Percentiles rank a stretch among this genome's conserved stretches.
These are phyloP conservation scores for Mycena rosella DNA, from an alignment of 768 basidiomycete species.

Conservation along the genomic window DNA sequence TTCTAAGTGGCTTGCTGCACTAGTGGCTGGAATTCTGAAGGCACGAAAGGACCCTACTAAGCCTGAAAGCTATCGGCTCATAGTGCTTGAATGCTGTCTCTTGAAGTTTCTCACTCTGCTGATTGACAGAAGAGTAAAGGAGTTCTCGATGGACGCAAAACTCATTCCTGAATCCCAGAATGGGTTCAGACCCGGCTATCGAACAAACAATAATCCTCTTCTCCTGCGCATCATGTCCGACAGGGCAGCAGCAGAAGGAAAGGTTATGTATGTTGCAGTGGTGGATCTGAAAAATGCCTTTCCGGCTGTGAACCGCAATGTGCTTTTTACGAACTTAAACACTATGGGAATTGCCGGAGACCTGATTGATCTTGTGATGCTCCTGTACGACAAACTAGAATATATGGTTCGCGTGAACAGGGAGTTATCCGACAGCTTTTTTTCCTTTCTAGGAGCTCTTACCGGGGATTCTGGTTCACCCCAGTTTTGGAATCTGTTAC, in stretches of 20 bases:
- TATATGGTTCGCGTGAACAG: constrained; percentile 8
- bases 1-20: not conserved
- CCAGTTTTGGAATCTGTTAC: constrained; percentile 42
- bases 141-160: constrained; percentile 29
- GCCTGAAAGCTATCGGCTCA: constrained; percentile 35
- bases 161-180: constrained; percentile 47
- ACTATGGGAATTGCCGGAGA: not conserved
- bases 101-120: constrained; percentile 41
- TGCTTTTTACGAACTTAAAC: not conserved
- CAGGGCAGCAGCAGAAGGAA: constrained; percentile 31
- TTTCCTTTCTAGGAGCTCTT: constrained; percentile 41
- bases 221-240: constrained; percentile 43
- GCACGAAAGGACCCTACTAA: constrained; percentile 30
- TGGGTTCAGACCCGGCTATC: constrained; percentile 43
- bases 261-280: constrained; percentile 13
- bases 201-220: constrained; percentile 47
- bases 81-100: constrained; percentile 38
- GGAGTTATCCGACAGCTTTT: constrained; percentile 31
- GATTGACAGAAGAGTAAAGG: constrained; percentile 35
- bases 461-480: constrained; percentile 46
- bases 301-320: not conserved
- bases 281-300: constrained; percentile 4
- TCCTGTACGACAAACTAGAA: not conserved
- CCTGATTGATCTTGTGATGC: not conserved
- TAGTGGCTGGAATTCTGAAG: constrained; percentile 29